Percentiles rank a stretch among this genome's conserved stretches.
phyloP scores from a whole-genome alignment of 2,329 filamentous ascomycete genomes.

The Myotisia sp. region DNA sequence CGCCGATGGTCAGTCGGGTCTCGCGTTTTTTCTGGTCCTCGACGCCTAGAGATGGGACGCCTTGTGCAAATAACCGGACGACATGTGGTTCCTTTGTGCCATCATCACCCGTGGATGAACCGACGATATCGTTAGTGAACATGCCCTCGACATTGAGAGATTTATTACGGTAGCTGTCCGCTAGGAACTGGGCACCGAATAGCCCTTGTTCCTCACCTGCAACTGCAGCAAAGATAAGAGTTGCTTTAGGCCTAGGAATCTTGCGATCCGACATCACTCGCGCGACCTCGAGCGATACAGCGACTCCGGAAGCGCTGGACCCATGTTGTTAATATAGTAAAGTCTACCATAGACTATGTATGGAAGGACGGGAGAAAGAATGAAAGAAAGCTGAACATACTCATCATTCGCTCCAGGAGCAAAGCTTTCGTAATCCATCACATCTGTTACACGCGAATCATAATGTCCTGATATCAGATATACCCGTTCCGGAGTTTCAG shows the following conservation, averaged over 20 bases:
- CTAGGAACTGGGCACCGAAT: slow-evolving; percentile 7
- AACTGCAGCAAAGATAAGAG: slow-evolving; percentile 9
- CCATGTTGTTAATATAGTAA: too few species aligned
- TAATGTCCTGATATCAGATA: slow-evolving; percentile 9
- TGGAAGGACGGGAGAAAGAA: not conserved
- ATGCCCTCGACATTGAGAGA: slow-evolving; percentile 9
- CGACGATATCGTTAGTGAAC: slow-evolving; percentile 10
- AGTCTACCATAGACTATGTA: not conserved
- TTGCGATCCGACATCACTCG: slow-evolving; percentile 8
- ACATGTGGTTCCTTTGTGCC: slow-evolving; percentile 8
- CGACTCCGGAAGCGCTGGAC: slow-evolving; percentile 8
- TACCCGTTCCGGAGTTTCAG: slow-evolving; percentile 6
- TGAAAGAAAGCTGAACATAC: slow-evolving; percentile 4
- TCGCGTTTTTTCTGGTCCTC: slow-evolving; percentile 7
- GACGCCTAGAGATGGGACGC: slow-evolving; percentile 6
- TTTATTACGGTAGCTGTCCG: slow-evolving; percentile 7
- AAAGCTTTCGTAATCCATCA: slow-evolving; percentile 7
- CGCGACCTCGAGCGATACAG: slow-evolving; percentile 8
- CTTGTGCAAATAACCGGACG: slow-evolving; percentile 8
- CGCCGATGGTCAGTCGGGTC: slow-evolving; percentile 7
- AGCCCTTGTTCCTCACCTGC: slow-evolving; percentile 9
- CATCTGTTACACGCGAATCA: slow-evolving; percentile 5
- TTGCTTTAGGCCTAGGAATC: slow-evolving; percentile 6
- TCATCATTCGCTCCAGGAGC: slow-evolving; percentile 9
- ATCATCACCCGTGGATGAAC: slow-evolving; percentile 8